Evolutionary conservation across 495 filamentous ascomycete species (phyloP).

Genomic region (Xylaria nigripes): DNA sequence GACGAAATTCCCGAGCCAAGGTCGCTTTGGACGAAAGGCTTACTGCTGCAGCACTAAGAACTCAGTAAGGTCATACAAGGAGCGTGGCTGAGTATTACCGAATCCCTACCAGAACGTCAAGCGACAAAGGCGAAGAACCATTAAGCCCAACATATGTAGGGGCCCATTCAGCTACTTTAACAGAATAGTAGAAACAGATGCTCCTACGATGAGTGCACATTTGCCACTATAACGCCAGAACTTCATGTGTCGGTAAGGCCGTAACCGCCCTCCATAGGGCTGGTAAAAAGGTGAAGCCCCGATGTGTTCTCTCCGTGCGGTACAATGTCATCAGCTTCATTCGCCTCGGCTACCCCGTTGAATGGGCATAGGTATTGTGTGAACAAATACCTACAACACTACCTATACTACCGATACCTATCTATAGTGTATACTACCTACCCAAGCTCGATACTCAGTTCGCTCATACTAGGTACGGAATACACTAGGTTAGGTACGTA

Average conservation of each 20-base stretch:
- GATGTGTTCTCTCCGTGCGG: not conserved
- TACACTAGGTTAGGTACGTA: no score
- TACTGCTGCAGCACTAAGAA: not conserved
- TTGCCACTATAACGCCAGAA: no score
- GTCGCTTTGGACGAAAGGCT: not conserved
- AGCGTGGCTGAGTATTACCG: not conserved
- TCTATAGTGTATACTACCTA: not conserved
- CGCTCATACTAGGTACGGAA: no score
- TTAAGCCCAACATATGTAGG: no score
- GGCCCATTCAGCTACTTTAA: not conserved
- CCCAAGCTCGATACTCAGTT: not conserved
- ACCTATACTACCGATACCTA: no score
- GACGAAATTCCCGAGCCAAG: not conserved
- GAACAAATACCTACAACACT: no score
- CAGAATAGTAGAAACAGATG: no score
- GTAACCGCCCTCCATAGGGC: not conserved
- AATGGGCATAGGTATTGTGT: no score
- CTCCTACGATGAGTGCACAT: no score
- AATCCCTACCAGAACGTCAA: not conserved
- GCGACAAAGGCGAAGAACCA: not conserved
- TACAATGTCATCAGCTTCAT: not conserved
- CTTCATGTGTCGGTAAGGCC: not conserved
- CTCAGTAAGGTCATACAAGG: not conserved
- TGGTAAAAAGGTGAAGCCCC: not conserved
- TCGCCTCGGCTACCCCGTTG: not conserved